Evolutionary conservation across 768 basidiomycete genomes (phyloP), one percentile per base, ranked within the genome.

Genomic region (Leccinum longicurvipes): DNA sequence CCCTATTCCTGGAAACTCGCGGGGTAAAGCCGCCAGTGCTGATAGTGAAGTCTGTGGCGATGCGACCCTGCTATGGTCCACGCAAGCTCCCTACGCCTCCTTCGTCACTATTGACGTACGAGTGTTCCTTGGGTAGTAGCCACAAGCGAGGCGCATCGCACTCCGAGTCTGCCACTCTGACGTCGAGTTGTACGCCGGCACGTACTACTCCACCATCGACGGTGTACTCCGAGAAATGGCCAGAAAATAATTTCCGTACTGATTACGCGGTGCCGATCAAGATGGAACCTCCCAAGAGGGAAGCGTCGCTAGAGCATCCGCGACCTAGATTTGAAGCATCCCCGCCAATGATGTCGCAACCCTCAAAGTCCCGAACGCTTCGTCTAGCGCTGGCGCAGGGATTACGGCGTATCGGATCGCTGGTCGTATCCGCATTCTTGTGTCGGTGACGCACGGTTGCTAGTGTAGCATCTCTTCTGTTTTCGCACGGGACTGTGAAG

Each of bases 41-140:
- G 12, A 36, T 60, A 41, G 29, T 60, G 27, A 65, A 47, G 57
- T 64, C 62, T 3, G 67, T 70, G 51, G 56, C 46, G 19, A 50
- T 53, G 12, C 60, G 61, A 53, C 56, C 62, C 15, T 60, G 62
- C 15, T 59, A 57, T 59, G 53, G 60, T 42, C 63, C 65, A 17
- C 70, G 70, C 55, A 70, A 66, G 56, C 66, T 73, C 17, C 68
- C 72, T 48, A 72, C 68, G 3, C 70, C 72, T 6, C 70, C 70
- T 21, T 47, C 67, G 28, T 66, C 63, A 14, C 50, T 61, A 47
- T 62, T 54, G 47, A 71, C 63, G 6, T 60, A 71, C 50, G 71
- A 72, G n/a, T 51, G 41, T 45, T 51, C 62, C 28, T 42, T 36
- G 24, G 29, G 31, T n/a, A 51, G 55, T 21, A 49, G 53, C 48